Percentiles rank a stretch among this genome's conserved stretches.
phyloP scores from a whole-genome alignment of 768 basidiomycete genomes.

The Tricholoma furcatifolium region DNA sequence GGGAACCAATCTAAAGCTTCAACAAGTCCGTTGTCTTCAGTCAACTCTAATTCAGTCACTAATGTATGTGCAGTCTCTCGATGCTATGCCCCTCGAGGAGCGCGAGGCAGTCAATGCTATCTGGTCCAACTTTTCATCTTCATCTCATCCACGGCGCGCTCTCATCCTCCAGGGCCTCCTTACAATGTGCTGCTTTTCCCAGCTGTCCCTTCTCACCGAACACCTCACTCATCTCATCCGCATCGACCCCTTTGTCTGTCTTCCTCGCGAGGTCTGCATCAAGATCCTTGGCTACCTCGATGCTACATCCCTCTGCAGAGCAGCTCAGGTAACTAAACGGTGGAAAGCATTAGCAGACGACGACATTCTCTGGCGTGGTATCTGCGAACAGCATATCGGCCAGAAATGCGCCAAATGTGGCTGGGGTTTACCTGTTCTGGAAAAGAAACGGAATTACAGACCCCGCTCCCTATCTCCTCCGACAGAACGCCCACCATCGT shows the following conservation, averaged over 20 bases:
- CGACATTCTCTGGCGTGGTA: conserved; percentile 91
- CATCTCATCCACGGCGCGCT: conserved; percentile 85
- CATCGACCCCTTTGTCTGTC: conserved; percentile 88
- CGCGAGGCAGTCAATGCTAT: conserved; percentile 86
- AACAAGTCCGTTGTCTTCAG: conserved; percentile 78
- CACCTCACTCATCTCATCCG: conserved; percentile 90
- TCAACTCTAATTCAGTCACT: no score
- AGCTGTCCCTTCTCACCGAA: conserved; percentile 93
- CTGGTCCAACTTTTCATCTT: conserved; percentile 97
- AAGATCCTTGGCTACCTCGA: conserved; percentile 88
- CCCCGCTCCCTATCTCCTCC: conserved; percentile 27
- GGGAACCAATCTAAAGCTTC: conserved; percentile 88
- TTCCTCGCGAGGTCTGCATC: conserved; percentile 88
- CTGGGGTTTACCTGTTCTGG: conserved; percentile 92
- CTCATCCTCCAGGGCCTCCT: conserved; percentile 95
- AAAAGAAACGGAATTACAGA: conserved; percentile 59
- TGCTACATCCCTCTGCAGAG: conserved; percentile 89
- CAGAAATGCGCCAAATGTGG: conserved; percentile 96
- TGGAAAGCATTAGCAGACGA: conserved; percentile 95
- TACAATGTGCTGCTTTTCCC: conserved; percentile 99
- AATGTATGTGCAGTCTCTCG: conserved; percentile 94
- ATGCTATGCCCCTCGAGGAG: conserved; percentile 82
- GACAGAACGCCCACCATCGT: conserved; percentile 6
- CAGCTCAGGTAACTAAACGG: conserved; percentile 81
- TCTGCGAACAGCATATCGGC: conserved; percentile 98